Base-by-base conservation (phyloP, 2,329 filamentous ascomycete species). In the Cryphonectria radicalis region DNA sequence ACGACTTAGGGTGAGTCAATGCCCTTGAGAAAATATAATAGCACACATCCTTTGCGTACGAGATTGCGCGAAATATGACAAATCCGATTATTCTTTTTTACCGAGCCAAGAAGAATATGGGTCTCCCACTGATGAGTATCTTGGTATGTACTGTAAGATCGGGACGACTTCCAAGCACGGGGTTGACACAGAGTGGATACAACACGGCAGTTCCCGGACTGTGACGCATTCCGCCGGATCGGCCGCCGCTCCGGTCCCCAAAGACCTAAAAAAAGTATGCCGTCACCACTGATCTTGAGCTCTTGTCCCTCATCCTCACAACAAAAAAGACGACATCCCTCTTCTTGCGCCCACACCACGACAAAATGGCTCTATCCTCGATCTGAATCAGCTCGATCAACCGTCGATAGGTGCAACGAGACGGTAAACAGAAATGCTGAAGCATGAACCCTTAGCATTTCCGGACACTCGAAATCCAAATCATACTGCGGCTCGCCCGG, bases 381-480 rank as follows among this genome's bases (percentile, higher is more conserved):
- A 67, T 25, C n/a, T 73, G 67, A 71, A 53, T 3, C 43, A 63
- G 11, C 25, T n/a, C 25, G n/a, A n/a, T 11, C 11, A 43, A 53
- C 42, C 62, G n/a, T 32, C 62, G 40, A 46, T 50, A 50, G 19
- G 63, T 35, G 28, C 28, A 50, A 37, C 40, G 63, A 35, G 37
- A 64, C n/a, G 25, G 43, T 32, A 25, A 7, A 32, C 17, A 71
- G 72, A 65, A 43, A 73, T 73, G 72, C 69, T 69, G 46, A 67
- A 71, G 53, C 42, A 53, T 57, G 62, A 55, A 50, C 59, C 35
- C 40, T 43, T 55, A 43, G 25, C 43, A 42, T 40, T 53, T 25
- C 46, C 63, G 28, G 53, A 69, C 60, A 35, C 28, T 59, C 63
- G 63, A 71, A 32, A 63, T 37, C 50, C 35, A 43, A 43, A 71